Evolutionary conservation across 768 basidiomycete species (phyloP).

Genomic region (Leccinum boreale): DNA sequence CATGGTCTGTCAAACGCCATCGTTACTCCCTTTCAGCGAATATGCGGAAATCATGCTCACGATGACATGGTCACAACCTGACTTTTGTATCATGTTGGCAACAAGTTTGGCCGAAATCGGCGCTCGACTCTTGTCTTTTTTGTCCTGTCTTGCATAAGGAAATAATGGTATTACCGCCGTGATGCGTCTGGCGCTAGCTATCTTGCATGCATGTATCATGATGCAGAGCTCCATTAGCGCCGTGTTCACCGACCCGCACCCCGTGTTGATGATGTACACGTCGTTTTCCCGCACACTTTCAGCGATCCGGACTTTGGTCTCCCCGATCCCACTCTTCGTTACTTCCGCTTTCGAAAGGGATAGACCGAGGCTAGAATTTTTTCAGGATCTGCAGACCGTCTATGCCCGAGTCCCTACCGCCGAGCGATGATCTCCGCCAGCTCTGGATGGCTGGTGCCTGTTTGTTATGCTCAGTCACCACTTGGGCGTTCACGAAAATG

Average conservation of each 20-base stretch:
- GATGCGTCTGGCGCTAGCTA: constrained; percentile 96
- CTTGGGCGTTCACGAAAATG: background rate
- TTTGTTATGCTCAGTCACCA: constrained; percentile 1
- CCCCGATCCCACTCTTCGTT: constrained; percentile 84
- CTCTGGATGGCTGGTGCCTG: constrained; percentile 94
- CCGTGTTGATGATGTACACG: constrained; percentile 97
- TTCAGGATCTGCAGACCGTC: constrained; percentile 23
- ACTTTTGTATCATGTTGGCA: constrained; percentile 93
- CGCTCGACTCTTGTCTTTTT: constrained; percentile 98
- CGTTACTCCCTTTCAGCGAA: background rate
- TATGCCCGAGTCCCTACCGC: constrained; percentile 50
- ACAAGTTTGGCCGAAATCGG: constrained; percentile 98
- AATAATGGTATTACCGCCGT: constrained; percentile 98
- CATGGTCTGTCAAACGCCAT: constrained; percentile 68
- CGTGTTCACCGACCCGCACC: constrained; percentile 83
- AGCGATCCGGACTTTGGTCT: constrained; percentile 86
- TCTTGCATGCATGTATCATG: constrained; percentile 99
- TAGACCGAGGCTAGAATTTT: constrained; percentile 71
- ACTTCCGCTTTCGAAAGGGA: constrained; percentile 86
- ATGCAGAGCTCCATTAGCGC: constrained; percentile 98
- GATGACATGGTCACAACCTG: constrained; percentile 96
- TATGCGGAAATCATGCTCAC: constrained; percentile 45
- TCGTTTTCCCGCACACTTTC: constrained; percentile 98
- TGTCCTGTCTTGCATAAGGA: constrained; percentile 97
- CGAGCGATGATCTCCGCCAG: constrained; percentile 91